Evolutionary conservation across 495 filamentous ascomycete species (phyloP), one percentile per base, ranked within the genome.

Genomic region (Delitschia confertaspora): DNA sequence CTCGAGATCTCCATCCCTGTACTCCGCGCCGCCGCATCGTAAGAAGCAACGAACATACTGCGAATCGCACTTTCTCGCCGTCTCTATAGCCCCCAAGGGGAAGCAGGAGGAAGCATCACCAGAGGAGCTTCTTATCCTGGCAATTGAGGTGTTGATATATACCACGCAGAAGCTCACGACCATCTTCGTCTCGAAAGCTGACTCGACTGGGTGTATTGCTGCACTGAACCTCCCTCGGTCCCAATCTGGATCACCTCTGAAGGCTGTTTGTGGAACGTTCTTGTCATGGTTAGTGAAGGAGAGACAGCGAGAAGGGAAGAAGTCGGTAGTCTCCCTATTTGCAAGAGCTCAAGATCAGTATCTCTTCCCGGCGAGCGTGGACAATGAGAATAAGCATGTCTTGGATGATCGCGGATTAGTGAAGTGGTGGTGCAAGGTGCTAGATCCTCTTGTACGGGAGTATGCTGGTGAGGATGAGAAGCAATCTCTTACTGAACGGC

Each of bases 101-200:
- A 16, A 38, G 4, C 25, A 3, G 3, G 29, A 10, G 11, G 16
- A 33, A 6, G 20, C 16, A 4, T 16, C 25, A 16, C 20, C 32
- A 1, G 53, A 31, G 45, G 60, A 38, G 67, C 71, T 46, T 50
- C 82, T 22, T 29, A 63, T 83, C n/a, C 79, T 81, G 52, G 83
- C 79, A 7, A 74, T 82, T 43, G 79, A 83, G 55, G 67, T 83
- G 16, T 66, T 81, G 42, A 65, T 83, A 45, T 83, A 82, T 60
- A 73, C 83, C 16, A 93, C 84, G 23, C 75, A 75, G 47, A 74
- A 77, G 63, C 73, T 83, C 23, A 93, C 82, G 3, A 93, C 80
- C 25, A 73, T 96, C 24, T 99, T 96, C 64, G 80, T 99, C 26
- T 88, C 86, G 42, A 99, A 99, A 65, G 91, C 91, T 35, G 91